Base-by-base conservation (phyloP, 208 protist species). In the Crithidia sp. region DNA sequence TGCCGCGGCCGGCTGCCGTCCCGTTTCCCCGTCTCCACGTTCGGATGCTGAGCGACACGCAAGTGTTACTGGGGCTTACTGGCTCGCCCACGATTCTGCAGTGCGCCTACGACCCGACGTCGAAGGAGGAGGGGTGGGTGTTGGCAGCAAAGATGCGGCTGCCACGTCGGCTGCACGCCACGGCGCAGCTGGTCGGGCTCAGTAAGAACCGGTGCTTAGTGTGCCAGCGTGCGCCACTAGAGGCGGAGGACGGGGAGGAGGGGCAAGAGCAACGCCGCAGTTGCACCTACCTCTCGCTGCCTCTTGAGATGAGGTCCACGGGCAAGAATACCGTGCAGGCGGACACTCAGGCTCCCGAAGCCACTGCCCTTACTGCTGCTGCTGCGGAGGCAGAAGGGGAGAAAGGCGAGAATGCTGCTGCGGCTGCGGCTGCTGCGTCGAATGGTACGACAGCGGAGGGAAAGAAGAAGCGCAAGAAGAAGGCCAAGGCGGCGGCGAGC, bases 51-150 rank as follows among this genome's bases (percentile, higher is more conserved):
- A 78, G 77, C 17, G 65, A 74, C 13, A 78, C 47, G 0, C 70
- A 86, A 67, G 73, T 86, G 52, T 67, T 86, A 50, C 50, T 86
- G 7, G 74, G 72, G 2, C 61, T 82, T 16, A 61, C 57, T 37
- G 82, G 77, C 5, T 77, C 66, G 13, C 47, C 77, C 0, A 69
- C 66, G 6, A 41, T 86, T 12, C 36, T 77, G 41, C 73, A 76
- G 67, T 75, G 74, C 66, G 66, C 61, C 63, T 81, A 79, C 71
- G 50, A 72, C 44, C 37, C 66, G 39, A 79, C 76, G 39, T n/a
- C 17, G 4, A 49, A 55, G 44, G 47, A 50, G 6, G 60, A 57
- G 3, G 61, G 57, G 71, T 60, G 52, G 64, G 62, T 43, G 44
- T 61, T 81, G 0, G 61, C 69, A 12, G 74, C 77, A 5, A 74